Evolutionary conservation across 306 rosid species (phyloP).

Genomic region (Cicer judaicum): DNA sequence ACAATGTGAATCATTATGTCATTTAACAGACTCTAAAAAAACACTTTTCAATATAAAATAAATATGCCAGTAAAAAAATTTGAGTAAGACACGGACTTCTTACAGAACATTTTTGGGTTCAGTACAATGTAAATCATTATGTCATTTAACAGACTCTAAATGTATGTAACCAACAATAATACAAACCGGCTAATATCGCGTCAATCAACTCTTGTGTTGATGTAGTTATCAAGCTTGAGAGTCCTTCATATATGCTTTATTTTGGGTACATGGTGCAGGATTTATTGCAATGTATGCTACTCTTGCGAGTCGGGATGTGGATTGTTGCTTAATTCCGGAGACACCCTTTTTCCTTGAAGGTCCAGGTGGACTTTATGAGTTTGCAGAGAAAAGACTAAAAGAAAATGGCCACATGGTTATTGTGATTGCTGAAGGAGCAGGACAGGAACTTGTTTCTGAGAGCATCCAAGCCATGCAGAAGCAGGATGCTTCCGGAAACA

Average conservation of each 20-base stretch:
- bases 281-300: conserved; percentile 96
- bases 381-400: conserved; percentile 68
- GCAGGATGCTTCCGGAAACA: conserved; percentile 96
- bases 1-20: conserved; percentile 16
- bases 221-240: conserved; percentile 25
- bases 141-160: conserved; percentile 14
- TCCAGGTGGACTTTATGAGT: conserved; percentile 88
- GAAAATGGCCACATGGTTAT: conserved; percentile 96
- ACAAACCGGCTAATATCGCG: not conserved
- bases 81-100: not conserved
- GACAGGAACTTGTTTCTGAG: conserved; percentile 79
- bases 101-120: conserved; percentile 5
- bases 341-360: conserved; percentile 92
- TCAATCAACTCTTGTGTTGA: conserved; percentile 3
- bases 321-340: conserved; percentile 97
- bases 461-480: conserved; percentile 54
- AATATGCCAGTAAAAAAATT: not conserved
- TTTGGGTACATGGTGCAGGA: conserved; percentile 61
- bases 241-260: conserved; percentile 1
- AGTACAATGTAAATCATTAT: conserved; percentile 12
- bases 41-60: too few relatives aligned
- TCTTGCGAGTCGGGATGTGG: conserved; percentile 96
- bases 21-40: conserved; percentile 15
- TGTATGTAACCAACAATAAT: not conserved
- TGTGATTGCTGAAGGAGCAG: conserved; percentile 98